Evolutionary conservation across 176 grass and related monocot genomes (phyloP).

Genomic region (Pharus latifolius): DNA sequence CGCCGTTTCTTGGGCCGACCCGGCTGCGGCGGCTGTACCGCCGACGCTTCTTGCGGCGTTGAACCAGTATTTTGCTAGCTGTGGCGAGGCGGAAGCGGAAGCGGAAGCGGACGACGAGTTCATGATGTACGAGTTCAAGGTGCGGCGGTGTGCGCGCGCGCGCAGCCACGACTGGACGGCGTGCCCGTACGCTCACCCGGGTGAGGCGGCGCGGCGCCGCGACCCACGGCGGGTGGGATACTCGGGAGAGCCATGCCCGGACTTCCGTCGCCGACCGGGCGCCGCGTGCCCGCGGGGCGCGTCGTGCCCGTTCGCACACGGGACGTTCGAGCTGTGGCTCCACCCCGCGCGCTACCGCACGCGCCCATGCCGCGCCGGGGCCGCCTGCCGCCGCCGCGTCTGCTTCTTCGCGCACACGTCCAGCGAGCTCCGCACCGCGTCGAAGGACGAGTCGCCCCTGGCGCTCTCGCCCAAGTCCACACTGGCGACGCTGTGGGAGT

Average conservation of each 20-base stretch:
- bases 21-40: constrained; percentile 11
- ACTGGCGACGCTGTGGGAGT: constrained; percentile 39
- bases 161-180: constrained; percentile 94
- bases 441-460: constrained; percentile 34
- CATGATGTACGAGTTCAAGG: constrained; percentile 98
- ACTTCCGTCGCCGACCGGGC: constrained; percentile 46
- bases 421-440: constrained; percentile 42
- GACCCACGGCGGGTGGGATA: constrained; percentile 71
- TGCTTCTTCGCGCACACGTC: constrained; percentile 96
- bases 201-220: constrained; percentile 73
- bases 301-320: constrained; percentile 77
- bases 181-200: constrained; percentile 90
- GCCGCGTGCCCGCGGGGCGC: constrained; percentile 48
- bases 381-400: constrained; percentile 62
- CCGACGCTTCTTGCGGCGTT: constrained; percentile 44
- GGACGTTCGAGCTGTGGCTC: constrained; percentile 96
- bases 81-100: neutral
- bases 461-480: constrained; percentile 60
- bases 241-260: constrained; percentile 66
- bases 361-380: constrained; percentile 64
- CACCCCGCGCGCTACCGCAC: constrained; percentile 89
- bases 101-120: constrained; percentile 77
- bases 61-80: constrained; percentile 21
- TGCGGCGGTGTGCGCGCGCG: constrained; percentile 69
- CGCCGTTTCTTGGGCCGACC: constrained; percentile 13